Evolutionary conservation across 1,139 yeast genomes (phyloP).

Genomic region (Torulaspora pretoriensis): DNA sequence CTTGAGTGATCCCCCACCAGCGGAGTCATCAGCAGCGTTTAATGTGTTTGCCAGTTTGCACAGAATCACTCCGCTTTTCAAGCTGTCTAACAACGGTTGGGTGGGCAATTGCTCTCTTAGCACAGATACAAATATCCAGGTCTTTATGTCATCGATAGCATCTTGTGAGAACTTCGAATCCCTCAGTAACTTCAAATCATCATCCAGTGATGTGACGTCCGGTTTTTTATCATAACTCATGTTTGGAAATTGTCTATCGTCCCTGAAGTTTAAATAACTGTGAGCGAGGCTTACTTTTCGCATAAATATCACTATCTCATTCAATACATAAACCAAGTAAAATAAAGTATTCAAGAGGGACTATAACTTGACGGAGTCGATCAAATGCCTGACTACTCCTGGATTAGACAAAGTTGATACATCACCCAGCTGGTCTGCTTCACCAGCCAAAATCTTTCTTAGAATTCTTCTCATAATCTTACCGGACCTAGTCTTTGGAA

Average conservation of each 20-base stretch:
- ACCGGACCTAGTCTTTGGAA: constrained; percentile 81
- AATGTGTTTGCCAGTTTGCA: constrained; percentile 43
- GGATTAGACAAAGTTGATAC: constrained; percentile 76
- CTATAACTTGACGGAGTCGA: constrained; percentile 49
- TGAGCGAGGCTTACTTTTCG: background rate
- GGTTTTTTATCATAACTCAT: constrained; percentile 32
- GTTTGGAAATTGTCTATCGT: background rate
- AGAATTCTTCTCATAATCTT: constrained; percentile 81
- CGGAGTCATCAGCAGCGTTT: constrained; percentile 38
- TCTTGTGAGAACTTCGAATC: constrained; percentile 45
- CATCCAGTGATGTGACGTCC: constrained; percentile 53
- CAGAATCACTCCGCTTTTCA: constrained; percentile 64
- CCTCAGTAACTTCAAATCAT: constrained; percentile 50
- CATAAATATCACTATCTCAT: constrained; percentile 1
- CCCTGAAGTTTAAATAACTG: too few species aligned
- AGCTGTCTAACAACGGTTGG: constrained; percentile 45
- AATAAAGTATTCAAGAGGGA: background rate
- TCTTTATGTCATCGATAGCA: constrained; percentile 43
- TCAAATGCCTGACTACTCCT: constrained; percentile 60
- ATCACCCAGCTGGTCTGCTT: constrained; percentile 75
- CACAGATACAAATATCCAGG: constrained; percentile 46
- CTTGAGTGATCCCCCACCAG: constrained; percentile 40
- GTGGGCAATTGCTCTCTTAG: constrained; percentile 28
- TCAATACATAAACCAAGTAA: constrained; percentile 2
- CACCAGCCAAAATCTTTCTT: constrained; percentile 73